Percentiles rank a stretch among this genome's conserved stretches.
phyloP scores from a whole-genome alignment of 2,329 filamentous ascomycete genomes.

The Ophiocordyceps camponoti-floridani region DNA sequence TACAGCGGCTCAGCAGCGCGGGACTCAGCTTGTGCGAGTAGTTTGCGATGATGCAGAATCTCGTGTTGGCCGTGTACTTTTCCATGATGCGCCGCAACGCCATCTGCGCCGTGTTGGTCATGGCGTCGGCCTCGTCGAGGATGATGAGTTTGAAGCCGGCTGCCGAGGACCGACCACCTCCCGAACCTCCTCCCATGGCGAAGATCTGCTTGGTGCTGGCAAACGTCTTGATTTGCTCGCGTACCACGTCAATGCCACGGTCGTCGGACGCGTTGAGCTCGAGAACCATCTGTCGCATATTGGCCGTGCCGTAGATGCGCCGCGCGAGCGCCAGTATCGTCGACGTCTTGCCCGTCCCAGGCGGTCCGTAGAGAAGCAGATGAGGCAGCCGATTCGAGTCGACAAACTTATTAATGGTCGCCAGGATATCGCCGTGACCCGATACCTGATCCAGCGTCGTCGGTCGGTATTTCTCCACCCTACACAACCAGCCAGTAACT shows the following conservation, averaged over 20 bases:
- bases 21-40: slow-evolving; percentile 97
- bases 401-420: slow-evolving; percentile 95
- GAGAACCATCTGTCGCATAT: slow-evolving; percentile 96
- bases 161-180: slow-evolving; percentile 22
- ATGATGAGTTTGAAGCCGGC: slow-evolving; percentile 90
- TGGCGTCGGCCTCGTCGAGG: slow-evolving; percentile 95
- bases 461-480: slow-evolving; percentile 95
- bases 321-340: slow-evolving; percentile 86
- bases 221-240: slow-evolving; percentile 99
- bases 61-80: slow-evolving; percentile 93
- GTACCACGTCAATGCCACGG: slow-evolving; percentile 90
- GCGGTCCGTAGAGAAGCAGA: slow-evolving; percentile 88
- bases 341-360: slow-evolving; percentile 93
- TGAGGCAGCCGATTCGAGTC: slow-evolving; percentile 88
- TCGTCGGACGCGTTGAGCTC: slow-evolving; percentile 97
- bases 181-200: slow-evolving; percentile 29
- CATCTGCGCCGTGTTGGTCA: slow-evolving; percentile 99
- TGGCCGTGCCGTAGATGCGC: slow-evolving; percentile 77
- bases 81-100: slow-evolving; percentile 94
- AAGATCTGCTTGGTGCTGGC: slow-evolving; percentile 98
- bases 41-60: slow-evolving; percentile 97
- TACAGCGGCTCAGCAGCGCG: slow-evolving; percentile 81
- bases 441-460: slow-evolving; percentile 81
- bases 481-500: slow-evolving; percentile 12
- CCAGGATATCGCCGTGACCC: slow-evolving; percentile 90